These are phyloP conservation scores for Saccharomycopsis lassenensis DNA, from an alignment of 805 yeast species.

Conservation along the genomic window DNA sequence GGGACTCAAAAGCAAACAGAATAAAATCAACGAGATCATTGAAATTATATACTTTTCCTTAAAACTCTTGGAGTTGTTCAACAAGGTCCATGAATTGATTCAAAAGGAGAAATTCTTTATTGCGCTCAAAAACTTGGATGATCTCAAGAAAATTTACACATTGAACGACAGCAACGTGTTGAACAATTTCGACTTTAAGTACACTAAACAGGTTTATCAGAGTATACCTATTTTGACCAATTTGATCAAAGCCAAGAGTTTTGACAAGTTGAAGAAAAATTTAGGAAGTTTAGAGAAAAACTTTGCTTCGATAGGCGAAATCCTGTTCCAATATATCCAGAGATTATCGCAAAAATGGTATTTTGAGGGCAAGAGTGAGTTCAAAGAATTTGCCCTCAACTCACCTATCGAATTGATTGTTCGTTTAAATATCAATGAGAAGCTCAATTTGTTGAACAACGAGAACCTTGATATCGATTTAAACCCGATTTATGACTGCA, in stretches of 20 bases:
- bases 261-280: slow-evolving; percentile 54
- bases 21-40: slow-evolving; percentile 62
- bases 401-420: slow-evolving; percentile 78
- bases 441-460: slow-evolving; percentile 40
- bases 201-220: slow-evolving; percentile 59
- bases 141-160: slow-evolving; percentile 56
- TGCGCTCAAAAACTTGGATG: slow-evolving; percentile 76
- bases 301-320: slow-evolving; percentile 34
- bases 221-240: slow-evolving; percentile 69
- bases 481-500: slow-evolving; percentile 71
- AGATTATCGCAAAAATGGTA: slow-evolving; percentile 54
- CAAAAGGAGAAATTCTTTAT: slow-evolving; percentile 67
- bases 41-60: slow-evolving; percentile 61
- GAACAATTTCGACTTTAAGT: slow-evolving; percentile 64
- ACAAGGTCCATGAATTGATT: slow-evolving; percentile 73
- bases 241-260: slow-evolving; percentile 64
- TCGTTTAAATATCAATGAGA: slow-evolving; percentile 38
- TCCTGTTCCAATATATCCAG: slow-evolving; percentile 42
- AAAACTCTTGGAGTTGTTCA: slow-evolving; percentile 76
- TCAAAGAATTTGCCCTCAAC: slow-evolving; percentile 57
- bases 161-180: too few relatives aligned
- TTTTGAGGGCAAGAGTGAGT: slow-evolving; percentile 28
- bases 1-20: slow-evolving; percentile 49
- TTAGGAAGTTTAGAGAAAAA: slow-evolving; percentile 53
- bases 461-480: slow-evolving; percentile 41